Base-by-base conservation (phyloP, 768 basidiomycete genomes). In the Rhizopogon vulgaris region DNA sequence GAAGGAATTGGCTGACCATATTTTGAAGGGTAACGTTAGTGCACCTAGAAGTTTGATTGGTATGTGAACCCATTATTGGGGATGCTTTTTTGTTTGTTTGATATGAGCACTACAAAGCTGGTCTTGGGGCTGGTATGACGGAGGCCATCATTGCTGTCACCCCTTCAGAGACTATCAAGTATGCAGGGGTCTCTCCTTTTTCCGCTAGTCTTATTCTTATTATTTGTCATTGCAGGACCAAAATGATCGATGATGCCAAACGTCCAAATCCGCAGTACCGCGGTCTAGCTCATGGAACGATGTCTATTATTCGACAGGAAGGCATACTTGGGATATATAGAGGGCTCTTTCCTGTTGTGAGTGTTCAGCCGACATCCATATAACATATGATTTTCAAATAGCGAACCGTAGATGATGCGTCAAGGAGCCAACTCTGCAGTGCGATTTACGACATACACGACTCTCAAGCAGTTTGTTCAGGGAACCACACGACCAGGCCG, bases 121-220 rank as follows among this genome's bases (percentile, higher is more conserved):
- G 89, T 28, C 71, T 90, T 10, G 86, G 87, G 28, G 95, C 95
- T 2, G 95, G 95, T 3, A 82, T 93, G 83, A 86, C 76, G 61
- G 95, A 98, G 68, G 92, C 95, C 1, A 65, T 97, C 18, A 82
- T 97, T 51, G 95, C 95, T 2, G 95, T 99, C 3, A 98, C 95
- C 0, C 95, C 95, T 3, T 94, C 91, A 11, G 95, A 99, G 68
- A 98, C 95, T 0, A 96, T 98, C 76, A 99, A 99, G 95, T 94
- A 43, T 38, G 88, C 69, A 1, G 38, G 22, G 2, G 3, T 12
- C 7, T 27, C 9, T 27, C 5, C 10, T 15, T 18, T 6, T 15
- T 8, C 14, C 15, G 5, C 9, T 15, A 6, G 4, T 39, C 3
- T 38, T 8, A 49, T 28, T 25, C 53, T 28, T 22, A 9, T n/a